Evolutionary conservation across 208 protist species (phyloP), one percentile per base, ranked within the genome.

Genomic region (Leishmania arabica): DNA sequence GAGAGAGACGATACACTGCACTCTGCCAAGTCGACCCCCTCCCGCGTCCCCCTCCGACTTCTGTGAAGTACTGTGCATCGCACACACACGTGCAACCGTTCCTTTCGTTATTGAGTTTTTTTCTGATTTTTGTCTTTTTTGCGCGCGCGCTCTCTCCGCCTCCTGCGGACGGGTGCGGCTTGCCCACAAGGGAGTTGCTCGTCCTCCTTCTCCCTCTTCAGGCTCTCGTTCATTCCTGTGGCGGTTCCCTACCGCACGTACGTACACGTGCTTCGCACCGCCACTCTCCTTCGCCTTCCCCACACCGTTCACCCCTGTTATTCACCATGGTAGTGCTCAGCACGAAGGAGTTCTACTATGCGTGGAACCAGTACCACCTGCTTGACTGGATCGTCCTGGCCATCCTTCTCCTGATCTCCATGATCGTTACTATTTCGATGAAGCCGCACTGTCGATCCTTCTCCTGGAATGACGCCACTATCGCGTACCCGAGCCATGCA

Each of bases 381-480:
- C 45, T 90, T 2, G 91, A 96, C 82, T 93, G 84, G 82, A 56
- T 88, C 21, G 49, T 91, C 13, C 73, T 84, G 1, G 8, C 77
- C 24, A 1, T 88, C 0, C 49, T 93, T 13, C 49, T 71, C 62
- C 19, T 94, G 24, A 21, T 88, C 9, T 19, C 42, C 21, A 11
- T 69, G 58, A 58, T 84, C 45, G 76, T 83, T 5, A 78, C 66
- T 0, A 31, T 64, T 37, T 31, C n/a, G 8, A 80, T 90, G 40
- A 56, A 70, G 9, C 86, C 90, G 17, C 82, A 91, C 74, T 97
- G 93, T 81, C 90, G 92, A 53, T 49, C 88, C 8, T 97, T 97
- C 53, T 81, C 87, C 19, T 97, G 94, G 92, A 78, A 81, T 40
- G 94, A 97, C 77, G 81, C 88, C 37, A 89, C 86, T 17, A 96